Conservation (phyloP, 2,329 filamentous ascomycete species). For the Alternaria metachromatica region DNA sequence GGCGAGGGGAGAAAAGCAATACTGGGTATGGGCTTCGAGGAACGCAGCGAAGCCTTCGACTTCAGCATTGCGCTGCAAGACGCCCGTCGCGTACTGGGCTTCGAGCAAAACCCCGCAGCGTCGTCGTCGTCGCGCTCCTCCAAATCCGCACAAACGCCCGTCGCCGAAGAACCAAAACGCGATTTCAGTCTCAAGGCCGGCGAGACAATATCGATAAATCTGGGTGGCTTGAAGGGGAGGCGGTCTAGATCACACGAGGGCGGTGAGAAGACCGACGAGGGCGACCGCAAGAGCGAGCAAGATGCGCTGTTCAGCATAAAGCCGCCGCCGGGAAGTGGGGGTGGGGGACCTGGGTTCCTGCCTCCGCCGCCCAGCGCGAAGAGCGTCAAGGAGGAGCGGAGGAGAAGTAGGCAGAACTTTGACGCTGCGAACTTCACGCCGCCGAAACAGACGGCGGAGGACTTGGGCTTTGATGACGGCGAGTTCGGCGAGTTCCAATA, state of each 20-base stretch:
- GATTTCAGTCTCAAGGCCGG: conserved; percentile 89
- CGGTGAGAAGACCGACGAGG: conserved; percentile 48
- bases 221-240: conserved; percentile 64
- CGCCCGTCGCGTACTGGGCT: conserved; percentile 71
- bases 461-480: conserved; percentile 84
- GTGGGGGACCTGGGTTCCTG: conserved; percentile 54
- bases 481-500: conserved; percentile 83
- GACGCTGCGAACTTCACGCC: conserved; percentile 21
- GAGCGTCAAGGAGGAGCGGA: conserved; percentile 67
- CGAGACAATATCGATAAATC: conserved; percentile 84
- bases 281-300: conserved; percentile 49
- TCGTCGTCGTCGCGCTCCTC: conserved; percentile 12
- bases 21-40: conserved; percentile 86
- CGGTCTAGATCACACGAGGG: conserved; percentile 47
- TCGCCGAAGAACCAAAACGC: conserved; percentile 62
- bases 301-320: conserved; percentile 73
- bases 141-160: conserved; percentile 5
- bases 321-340: conserved; percentile 65
- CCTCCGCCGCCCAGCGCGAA: conserved; percentile 71
- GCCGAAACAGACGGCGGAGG: conserved; percentile 54
- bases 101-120: conserved; percentile 54
- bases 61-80: conserved; percentile 83
- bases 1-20: conserved; percentile 79
- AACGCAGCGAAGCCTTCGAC: conserved; percentile 84
- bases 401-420: conserved; percentile 57